These are phyloP conservation scores for Globisporangium uncinulatum DNA, from an alignment of 352 stramenopile genomes.

Conservation along the genomic window DNA sequence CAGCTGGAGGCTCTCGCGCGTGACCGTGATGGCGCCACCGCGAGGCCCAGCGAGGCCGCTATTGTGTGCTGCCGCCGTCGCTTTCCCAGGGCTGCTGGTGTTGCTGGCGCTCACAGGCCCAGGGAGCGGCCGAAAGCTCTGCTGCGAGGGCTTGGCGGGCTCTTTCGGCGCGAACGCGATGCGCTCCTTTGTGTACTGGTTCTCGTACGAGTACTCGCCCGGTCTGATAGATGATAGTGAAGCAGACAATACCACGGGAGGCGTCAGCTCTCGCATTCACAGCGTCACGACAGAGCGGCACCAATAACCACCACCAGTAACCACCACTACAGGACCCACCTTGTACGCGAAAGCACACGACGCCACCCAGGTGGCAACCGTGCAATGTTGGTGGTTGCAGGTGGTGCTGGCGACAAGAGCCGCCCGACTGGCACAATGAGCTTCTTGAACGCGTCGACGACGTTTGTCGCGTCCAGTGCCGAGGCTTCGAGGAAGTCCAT, in stretches of 20 bases:
- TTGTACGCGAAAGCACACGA: constrained; percentile 73
- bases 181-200: constrained; percentile 87
- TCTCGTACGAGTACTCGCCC: constrained; percentile 85
- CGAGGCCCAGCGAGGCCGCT: background rate
- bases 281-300: background rate
- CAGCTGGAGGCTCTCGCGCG: constrained; percentile 73
- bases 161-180: constrained; percentile 85
- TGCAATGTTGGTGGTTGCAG: constrained; percentile 45
- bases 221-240: constrained; percentile 24
- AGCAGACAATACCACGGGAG: background rate
- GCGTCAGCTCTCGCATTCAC: background rate
- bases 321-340: constrained; percentile 13
- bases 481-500: constrained; percentile 89
- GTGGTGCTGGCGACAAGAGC: constrained; percentile 57
- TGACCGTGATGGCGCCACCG: constrained; percentile 55
- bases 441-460: constrained; percentile 85
- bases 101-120: constrained; percentile 12
- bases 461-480: constrained; percentile 80
- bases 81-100: constrained; percentile 18
- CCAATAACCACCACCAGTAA: background rate
- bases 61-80: background rate
- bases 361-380: constrained; percentile 66
- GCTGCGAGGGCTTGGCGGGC: constrained; percentile 79
- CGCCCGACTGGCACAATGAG: constrained; percentile 82
- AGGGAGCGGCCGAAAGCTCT: constrained; percentile 54